phyloP scores from a whole-genome alignment of 2,329 filamentous ascomycete species.

The Juglanconis juglandina region DNA sequence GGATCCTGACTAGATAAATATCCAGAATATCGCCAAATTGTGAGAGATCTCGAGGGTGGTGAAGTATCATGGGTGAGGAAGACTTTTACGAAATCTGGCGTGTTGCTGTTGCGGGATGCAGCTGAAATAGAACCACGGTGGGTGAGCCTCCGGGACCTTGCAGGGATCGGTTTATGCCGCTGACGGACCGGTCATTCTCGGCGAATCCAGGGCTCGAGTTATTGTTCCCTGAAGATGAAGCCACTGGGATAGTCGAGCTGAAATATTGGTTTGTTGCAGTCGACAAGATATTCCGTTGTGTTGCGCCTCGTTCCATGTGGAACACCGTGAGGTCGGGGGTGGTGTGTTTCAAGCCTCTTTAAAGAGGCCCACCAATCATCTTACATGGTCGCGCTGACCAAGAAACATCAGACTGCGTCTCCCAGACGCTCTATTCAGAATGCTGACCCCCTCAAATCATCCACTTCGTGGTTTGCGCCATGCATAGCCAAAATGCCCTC shows the following conservation, averaged over 20 bases:
- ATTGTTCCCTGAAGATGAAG: neutral
- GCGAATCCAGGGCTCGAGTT: neutral
- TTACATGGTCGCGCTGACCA: constrained; percentile 3
- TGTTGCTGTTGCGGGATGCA: constrained; percentile 11
- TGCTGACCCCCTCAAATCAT: neutral
- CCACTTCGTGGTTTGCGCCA: too few relatives aligned
- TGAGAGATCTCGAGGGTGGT: neutral
- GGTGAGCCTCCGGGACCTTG: constrained; percentile 10
- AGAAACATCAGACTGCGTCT: neutral
- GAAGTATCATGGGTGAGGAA: neutral
- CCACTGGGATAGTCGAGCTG: neutral
- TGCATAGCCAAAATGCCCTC: neutral
- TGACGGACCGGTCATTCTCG: neutral
- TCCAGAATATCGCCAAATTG: neutral
- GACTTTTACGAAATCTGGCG: neutral
- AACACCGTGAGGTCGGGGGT: neutral
- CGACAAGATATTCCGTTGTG: neutral
- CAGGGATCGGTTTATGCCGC: neutral
- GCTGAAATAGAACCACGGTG: constrained; percentile 14
- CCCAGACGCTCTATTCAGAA: neutral
- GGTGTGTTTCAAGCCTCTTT: neutral
- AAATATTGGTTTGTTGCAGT: neutral
- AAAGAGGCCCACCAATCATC: constrained; percentile 19
- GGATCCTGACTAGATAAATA: neutral
- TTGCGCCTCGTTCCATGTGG: neutral